Base-by-base conservation (phyloP, 768 basidiomycete species). In the Pholiota microspora region DNA sequence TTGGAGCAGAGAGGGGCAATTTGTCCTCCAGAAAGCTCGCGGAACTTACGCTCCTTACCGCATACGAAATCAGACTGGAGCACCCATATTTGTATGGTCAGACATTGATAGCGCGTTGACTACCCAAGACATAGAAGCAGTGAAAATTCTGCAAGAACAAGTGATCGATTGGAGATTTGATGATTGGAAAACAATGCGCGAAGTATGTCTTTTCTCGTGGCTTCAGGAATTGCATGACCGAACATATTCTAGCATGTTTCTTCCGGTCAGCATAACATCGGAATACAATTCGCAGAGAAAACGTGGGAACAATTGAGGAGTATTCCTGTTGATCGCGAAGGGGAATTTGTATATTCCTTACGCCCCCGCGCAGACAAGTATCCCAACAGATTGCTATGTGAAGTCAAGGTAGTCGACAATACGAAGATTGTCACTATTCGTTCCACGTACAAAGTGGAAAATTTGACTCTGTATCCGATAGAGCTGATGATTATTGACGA, bases 131-230 rank as follows among this genome's bases (percentile, higher is more conserved):
- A 67, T 73, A 2, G 75, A 76, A 27, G 73, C 78, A 27, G 76
- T 84, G 38, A 82, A 85, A 62, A 72, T 99, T 32, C 73, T 82
- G 16, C 81, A 93, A 59, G 88, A 89, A 32, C 80, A 91, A 63
- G 84, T 78, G 7, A 75, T 92, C 3, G 95, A 98, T 53, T 98
- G 97, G 97, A 80, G 97, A 52, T 98, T 98, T 63, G 94, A 98
- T 66, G 95, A 98, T 64, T 94, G 93, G 89, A 88, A 88, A 67
- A 88, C 87, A 3, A 86, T 91, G 76, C 85, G 97, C 66, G 97
- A 99, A 76, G 94, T 93, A 65, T 56, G 77, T 44, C 29, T 6
- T 40, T 27, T 13, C n/a, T n/a, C n/a, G 7, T 44, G 42, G 21
- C 31, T 10, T 21, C 8, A 15, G 34, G 12, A 24, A 21, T 23